phyloP scores from a whole-genome alignment of 176 grass and related monocot species.

The Cocos nucifera region DNA sequence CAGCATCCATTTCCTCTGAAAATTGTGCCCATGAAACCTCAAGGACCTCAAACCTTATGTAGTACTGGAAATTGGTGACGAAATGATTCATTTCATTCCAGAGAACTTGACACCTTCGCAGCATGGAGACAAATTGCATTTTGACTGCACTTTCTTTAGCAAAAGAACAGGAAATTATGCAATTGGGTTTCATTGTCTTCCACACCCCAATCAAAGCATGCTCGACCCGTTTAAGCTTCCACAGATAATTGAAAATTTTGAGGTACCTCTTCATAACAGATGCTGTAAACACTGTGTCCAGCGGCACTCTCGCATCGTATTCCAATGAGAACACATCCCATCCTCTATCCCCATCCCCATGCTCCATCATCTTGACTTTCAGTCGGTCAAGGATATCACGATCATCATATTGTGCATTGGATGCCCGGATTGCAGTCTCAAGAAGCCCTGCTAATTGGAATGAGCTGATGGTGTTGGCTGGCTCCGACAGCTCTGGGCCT shows the following conservation, averaged over 20 bases:
- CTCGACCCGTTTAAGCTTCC: slow-evolving; percentile 86
- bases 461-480: slow-evolving; percentile 87
- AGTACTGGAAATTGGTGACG: slow-evolving; percentile 88
- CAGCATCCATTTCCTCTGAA: slow-evolving; percentile 86
- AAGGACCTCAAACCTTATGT: slow-evolving; percentile 99
- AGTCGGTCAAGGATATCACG: slow-evolving; percentile 74
- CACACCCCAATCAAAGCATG: slow-evolving; percentile 75
- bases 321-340: slow-evolving; percentile 97
- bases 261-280: slow-evolving; percentile 95
- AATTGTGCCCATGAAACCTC: slow-evolving; percentile 86
- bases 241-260: slow-evolving; percentile 88
- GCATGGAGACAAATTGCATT: slow-evolving; percentile 52
- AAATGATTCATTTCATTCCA: slow-evolving; percentile 99
- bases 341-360: slow-evolving; percentile 77
- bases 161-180: slow-evolving; percentile 83
- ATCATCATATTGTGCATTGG: slow-evolving; percentile 84
- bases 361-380: slow-evolving; percentile 98
- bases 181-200: slow-evolving; percentile 94
- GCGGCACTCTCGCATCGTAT: slow-evolving; percentile 71
- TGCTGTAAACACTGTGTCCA: slow-evolving; percentile 82
- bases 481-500: slow-evolving; percentile 85
- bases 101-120: slow-evolving; percentile 91
- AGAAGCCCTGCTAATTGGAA: slow-evolving; percentile 88
- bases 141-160: slow-evolving; percentile 66
- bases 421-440: slow-evolving; percentile 82